Percentiles rank a stretch among this genome's conserved stretches.
Conservation (phyloP, 768 basidiomycete species). For the Tulasnella sp. region DNA sequence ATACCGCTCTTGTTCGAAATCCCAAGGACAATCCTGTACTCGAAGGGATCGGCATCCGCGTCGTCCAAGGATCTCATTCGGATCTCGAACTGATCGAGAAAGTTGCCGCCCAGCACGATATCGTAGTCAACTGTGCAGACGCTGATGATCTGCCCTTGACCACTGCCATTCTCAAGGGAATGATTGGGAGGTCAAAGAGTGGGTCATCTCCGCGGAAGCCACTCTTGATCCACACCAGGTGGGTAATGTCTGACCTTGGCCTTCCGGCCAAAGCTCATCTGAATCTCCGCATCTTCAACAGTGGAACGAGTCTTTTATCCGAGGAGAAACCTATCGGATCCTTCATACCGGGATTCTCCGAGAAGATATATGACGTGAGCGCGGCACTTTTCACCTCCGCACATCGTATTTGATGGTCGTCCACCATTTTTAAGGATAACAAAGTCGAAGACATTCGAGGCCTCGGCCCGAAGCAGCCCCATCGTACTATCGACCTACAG, state of each 20-base stretch:
- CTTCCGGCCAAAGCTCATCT: not conserved
- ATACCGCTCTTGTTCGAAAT: conserved; percentile 23
- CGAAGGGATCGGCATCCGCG: conserved; percentile 21
- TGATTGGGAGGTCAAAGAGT: not conserved
- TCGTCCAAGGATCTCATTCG: conserved; percentile 15
- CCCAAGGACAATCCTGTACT: conserved; percentile 19
- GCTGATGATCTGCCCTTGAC: conserved; percentile 19
- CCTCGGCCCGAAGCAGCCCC: conserved; percentile 25
- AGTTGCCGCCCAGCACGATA: conserved; percentile 17
- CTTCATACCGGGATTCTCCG: conserved; percentile 19
- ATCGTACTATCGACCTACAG: conserved; percentile 28
- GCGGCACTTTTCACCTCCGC: not conserved
- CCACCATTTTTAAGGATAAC: conserved; percentile 22
- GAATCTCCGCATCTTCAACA: not conserved
- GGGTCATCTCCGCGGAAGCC: conserved; percentile 19
- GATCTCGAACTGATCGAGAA: conserved; percentile 19
- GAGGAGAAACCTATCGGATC: conserved; percentile 23
- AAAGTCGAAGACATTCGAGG: conserved; percentile 26
- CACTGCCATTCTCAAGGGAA: conserved; percentile 12
- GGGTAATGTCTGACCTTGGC: not conserved
- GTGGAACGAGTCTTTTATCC: conserved; percentile 23
- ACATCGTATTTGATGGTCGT: not conserved
- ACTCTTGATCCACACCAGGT: conserved; percentile 23
- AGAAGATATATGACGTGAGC: conserved; percentile 27
- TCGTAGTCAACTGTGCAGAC: conserved; percentile 19